Percentiles rank a stretch among this genome's conserved stretches.
phyloP scores from a whole-genome alignment of 2,329 filamentous ascomycete genomes.

The Tolypocladium ovalisporum region DNA sequence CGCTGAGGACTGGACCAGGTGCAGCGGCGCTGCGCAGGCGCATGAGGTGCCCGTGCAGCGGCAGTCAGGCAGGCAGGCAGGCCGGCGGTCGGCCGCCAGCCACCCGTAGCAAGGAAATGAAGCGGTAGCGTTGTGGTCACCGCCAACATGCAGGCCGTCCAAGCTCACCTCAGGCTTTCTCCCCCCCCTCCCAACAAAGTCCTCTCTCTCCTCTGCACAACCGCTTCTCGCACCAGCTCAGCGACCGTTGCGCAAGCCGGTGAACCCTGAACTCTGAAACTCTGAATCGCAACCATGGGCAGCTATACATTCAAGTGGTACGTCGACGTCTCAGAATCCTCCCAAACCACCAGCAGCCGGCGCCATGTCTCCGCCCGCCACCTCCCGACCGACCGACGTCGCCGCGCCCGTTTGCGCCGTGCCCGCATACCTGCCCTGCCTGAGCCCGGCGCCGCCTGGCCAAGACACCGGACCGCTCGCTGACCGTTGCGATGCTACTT shows the following conservation, averaged over 20 bases:
- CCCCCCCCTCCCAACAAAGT: not conserved
- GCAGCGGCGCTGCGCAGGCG: too few relatives aligned
- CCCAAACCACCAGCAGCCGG: not conserved
- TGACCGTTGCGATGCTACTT: conserved; percentile 5
- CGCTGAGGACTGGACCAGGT: not conserved
- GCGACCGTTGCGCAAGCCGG: not conserved
- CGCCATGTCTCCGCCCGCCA: not conserved
- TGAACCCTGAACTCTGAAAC: not conserved
- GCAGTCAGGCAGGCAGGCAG: too few relatives aligned
- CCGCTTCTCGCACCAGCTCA: not conserved
- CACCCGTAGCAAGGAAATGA: not conserved
- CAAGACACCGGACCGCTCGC: not conserved
- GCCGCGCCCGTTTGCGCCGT: not conserved
- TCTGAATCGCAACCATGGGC: conserved; percentile 39
- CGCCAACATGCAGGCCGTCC: not conserved
- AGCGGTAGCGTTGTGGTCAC: not conserved
- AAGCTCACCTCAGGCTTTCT: not conserved
- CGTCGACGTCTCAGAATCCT: conserved; percentile 18
- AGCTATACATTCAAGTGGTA: conserved; percentile 64
- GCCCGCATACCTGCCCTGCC: not conserved
- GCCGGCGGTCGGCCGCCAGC: not conserved
- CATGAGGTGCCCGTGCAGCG: too few relatives aligned
- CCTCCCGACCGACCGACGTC: not conserved
- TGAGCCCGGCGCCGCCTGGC: too few relatives aligned
- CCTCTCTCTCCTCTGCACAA: not conserved